Percentiles rank a stretch among this genome's conserved stretches.
Evolutionary conservation across 345 rosid species (phyloP).

Genomic region (Salix brachista): DNA sequence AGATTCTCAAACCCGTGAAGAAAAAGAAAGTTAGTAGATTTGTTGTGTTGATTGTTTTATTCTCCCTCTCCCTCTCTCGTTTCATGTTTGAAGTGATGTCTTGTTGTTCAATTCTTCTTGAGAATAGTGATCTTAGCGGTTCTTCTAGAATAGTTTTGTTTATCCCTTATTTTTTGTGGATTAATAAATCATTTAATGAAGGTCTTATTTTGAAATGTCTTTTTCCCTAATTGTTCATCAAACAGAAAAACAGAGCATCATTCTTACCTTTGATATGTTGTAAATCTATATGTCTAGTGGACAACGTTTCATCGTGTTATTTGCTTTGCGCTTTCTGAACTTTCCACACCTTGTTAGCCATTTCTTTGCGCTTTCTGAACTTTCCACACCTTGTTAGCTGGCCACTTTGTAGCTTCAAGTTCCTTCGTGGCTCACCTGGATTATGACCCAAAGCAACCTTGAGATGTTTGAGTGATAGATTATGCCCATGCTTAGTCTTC

Average conservation of each 20-base stretch:
- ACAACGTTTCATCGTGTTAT: neutral
- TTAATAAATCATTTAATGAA: neutral
- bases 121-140: neutral
- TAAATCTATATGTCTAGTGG: neutral
- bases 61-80: neutral
- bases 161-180: neutral
- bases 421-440: neutral
- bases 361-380: neutral
- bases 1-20: conserved; percentile 96
- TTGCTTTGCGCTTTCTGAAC: neutral
- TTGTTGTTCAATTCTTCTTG: too few species aligned
- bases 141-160: neutral
- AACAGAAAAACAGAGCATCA: neutral
- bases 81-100: too few species aligned
- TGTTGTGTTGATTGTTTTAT: neutral
- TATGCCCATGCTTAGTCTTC: neutral
- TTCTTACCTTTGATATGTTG: neutral
- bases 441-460: neutral
- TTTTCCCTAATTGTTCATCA: neutral
- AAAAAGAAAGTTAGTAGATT: conserved; percentile 80
- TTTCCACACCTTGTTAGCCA: neutral
- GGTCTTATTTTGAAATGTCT: neutral
- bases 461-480: neutral
- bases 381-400: neutral
- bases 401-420: neutral